Evolutionary conservation across 805 yeast species (phyloP).

Genomic region (Lipomyces sp.): DNA sequence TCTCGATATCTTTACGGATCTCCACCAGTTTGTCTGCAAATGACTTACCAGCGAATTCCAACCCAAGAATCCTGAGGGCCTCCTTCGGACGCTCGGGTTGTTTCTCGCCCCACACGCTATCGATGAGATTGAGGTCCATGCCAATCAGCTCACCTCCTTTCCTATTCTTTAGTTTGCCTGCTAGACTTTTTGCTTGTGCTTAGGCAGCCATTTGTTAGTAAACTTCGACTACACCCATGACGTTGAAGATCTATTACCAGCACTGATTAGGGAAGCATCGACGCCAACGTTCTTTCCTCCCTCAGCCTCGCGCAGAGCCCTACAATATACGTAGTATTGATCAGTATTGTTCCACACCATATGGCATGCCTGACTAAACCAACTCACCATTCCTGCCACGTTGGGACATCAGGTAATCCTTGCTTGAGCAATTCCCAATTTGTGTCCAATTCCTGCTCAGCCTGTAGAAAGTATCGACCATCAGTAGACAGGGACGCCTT

Average conservation of each 20-base stretch:
- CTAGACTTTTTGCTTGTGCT: slow-evolving; percentile 40
- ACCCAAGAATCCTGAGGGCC: slow-evolving; percentile 56
- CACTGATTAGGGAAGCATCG: slow-evolving; percentile 75
- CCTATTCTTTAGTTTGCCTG: slow-evolving; percentile 38
- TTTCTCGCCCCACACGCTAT: slow-evolving; percentile 72
- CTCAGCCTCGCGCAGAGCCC: slow-evolving; percentile 59
- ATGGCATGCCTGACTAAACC: not conserved
- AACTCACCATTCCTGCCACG: slow-evolving; percentile 77
- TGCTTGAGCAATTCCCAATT: slow-evolving; percentile 83
- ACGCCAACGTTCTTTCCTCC: slow-evolving; percentile 67
- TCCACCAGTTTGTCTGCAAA: slow-evolving; percentile 61
- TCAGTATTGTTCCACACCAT: slow-evolving; percentile 2
- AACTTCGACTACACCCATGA: slow-evolving; percentile 47
- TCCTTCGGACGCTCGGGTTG: slow-evolving; percentile 63
- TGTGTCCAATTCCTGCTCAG: slow-evolving; percentile 75
- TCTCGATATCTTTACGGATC: slow-evolving; percentile 43
- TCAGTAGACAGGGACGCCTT: slow-evolving; percentile 87
- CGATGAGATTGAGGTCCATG: slow-evolving; percentile 69
- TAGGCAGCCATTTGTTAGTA: slow-evolving; percentile 43
- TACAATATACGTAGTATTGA: slow-evolving; percentile 9
- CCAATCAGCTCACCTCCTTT: slow-evolving; percentile 52
- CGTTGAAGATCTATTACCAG: slow-evolving; percentile 9
- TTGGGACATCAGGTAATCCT: slow-evolving; percentile 68
- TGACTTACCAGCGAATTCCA: slow-evolving; percentile 67
- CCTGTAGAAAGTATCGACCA: slow-evolving; percentile 93